phyloP scores from a whole-genome alignment of 2,329 filamentous ascomycete species.

The Nothophaeocryptopus gaeumannii region DNA sequence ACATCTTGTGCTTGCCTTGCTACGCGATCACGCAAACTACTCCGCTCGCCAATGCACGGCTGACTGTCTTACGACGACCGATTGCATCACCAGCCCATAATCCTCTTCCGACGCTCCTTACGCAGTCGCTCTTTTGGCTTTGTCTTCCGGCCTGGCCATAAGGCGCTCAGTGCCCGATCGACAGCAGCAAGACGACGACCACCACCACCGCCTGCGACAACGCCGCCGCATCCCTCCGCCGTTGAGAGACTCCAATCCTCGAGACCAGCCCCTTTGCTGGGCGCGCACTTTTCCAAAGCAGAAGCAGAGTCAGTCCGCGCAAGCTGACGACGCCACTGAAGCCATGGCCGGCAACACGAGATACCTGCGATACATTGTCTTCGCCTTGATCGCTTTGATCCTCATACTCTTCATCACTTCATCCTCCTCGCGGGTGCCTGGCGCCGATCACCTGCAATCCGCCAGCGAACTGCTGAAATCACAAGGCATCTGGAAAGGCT shows the following conservation, averaged over 20 bases:
- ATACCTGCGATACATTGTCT: slow-evolving; percentile 69
- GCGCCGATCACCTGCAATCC: slow-evolving; percentile 35
- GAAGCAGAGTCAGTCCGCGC: slow-evolving; percentile 1
- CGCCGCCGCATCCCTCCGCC: not conserved
- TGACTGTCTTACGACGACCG: no score
- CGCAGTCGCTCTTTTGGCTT: no score
- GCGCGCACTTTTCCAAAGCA: slow-evolving; percentile 2
- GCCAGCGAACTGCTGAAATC: slow-evolving; percentile 37
- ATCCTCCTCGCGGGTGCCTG: slow-evolving; percentile 45
- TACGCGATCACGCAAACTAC: no score
- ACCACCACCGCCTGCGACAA: not conserved
- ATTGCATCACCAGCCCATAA: no score
- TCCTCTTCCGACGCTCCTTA: no score
- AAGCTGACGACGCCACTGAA: slow-evolving; percentile 6
- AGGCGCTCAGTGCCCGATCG: no score
- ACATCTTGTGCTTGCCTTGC: no score
- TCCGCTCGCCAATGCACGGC: no score
- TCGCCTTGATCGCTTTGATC: slow-evolving; percentile 77
- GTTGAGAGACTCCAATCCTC: not conserved
- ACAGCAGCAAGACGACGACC: not conserved
- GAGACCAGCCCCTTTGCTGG: slow-evolving; percentile 3
- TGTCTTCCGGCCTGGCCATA: no score
- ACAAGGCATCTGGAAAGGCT: slow-evolving; percentile 32
- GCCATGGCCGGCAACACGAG: slow-evolving; percentile 68
- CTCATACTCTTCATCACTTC: slow-evolving; percentile 80